Base-by-base conservation (phyloP, 2,329 filamentous ascomycete genomes). In the Celoporthe dispersa region DNA sequence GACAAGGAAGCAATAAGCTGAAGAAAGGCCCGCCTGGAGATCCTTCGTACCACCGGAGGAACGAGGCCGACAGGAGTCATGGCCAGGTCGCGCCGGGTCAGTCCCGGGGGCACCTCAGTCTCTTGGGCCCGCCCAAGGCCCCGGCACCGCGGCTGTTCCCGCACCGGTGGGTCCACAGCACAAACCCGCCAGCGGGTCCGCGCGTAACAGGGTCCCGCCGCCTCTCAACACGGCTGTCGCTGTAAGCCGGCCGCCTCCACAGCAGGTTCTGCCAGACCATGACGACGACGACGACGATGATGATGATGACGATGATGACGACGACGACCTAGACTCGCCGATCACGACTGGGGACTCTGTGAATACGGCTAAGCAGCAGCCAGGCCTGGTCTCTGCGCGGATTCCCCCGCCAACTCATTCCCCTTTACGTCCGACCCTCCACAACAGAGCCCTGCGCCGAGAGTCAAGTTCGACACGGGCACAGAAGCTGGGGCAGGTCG, bases 11-110 rank as follows among this genome's bases (percentile, higher is more conserved):
- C 74, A 88, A 88, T 73, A 90, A 87, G 75, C 79, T 89, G 48
- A 85, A 81, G 75, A 90, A 90, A 72, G 84, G 87, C 2, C 87
- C 85, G 0, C 86, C 87, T 1, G 81, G 78, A n/a, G 86, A 89
- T 64, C 78, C 81, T 1, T 84, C 83, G 81, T 81, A 82, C 73
- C 79, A 78, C 64, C 77, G 78, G 33, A 80, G 83, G 48, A 77
- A 76, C n/a, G 83, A 84, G 39, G 80, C 81, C 3, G 84, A 85
- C 67, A 80, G 80, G 41, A 79, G 75, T 69, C 77, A 78, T 28
- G 33, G 11, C 4, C 55, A 48, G 3, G 14, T 41, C 25, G 41
- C 39, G 25, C 31, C 53, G n/a, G 53, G 35, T 33, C 55, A 65
- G 33, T 68, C 66, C 37, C 39, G 33, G 31, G 70, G 55, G n/a